Base-by-base conservation (phyloP, 2,329 filamentous ascomycete genomes). In the Juglanconis sp. region DNA sequence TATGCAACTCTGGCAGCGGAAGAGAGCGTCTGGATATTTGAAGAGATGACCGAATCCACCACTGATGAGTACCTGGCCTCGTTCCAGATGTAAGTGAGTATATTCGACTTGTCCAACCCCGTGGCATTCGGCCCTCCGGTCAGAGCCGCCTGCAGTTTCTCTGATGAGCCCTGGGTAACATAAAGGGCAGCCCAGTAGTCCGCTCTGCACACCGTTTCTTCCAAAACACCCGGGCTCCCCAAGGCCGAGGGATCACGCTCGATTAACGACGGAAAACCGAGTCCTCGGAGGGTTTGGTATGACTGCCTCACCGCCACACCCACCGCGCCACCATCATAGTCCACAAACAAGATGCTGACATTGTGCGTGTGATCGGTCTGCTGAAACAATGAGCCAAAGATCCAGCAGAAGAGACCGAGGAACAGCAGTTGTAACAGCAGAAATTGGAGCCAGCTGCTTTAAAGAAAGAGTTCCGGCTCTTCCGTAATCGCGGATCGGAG, bases 71-170 rank as follows among this genome's bases (percentile, higher is more conserved):
- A 80, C 8, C 74, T 72, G 7, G 74, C 76, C 62, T 77, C 73
- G 62, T 80, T 80, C 76, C 76, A 80, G 58, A 79, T 68, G 46
- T 75, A 74, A 7, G 70, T 72, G 2, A 80, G 61, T 3, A 74
- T 70, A 53, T 75, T 59, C 35, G 60, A 63, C 4, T 65, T 56
- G 53, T 79, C 68, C 65, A 42, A 15, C 35, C 60, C 62, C 5
- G 68, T 58, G 1, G 71, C 70, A 3, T 71, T 68, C 2, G 68
- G 53, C 30, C 70, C 71, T 24, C 72, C 72, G 4, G 67, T 60
- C 5, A 80, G 62, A 0, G 76, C 77, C 11, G 70, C 67, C 15
- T 66, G 57, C 2, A 81, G 68, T 4, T 69, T 68, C 3, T 64
- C 62, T 0, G 77, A 78, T 17, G 78, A 76, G 50, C 73, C 72